Conservation (phyloP, 495 filamentous ascomycete genomes). For the Extremus antarcticus region DNA sequence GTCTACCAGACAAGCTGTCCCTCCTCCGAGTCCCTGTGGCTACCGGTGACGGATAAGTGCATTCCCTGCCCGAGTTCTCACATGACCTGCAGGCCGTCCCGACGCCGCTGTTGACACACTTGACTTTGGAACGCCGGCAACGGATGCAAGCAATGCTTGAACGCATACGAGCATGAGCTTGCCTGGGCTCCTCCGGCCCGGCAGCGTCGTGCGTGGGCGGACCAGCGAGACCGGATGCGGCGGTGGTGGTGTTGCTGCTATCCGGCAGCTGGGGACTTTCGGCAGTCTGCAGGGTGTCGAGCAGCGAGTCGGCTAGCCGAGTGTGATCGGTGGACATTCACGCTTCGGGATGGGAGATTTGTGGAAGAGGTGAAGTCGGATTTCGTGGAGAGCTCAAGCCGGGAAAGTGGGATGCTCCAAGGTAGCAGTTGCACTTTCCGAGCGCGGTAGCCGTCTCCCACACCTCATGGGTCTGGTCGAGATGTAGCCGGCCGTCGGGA, state of each 20-base stretch:
- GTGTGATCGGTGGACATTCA: conserved; percentile 2
- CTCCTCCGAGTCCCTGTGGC: conserved; percentile 32
- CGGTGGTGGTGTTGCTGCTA: conserved; percentile 1
- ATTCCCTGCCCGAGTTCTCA: conserved; percentile 62
- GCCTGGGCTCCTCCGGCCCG: conserved; percentile 17
- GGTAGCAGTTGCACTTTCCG: too few relatives aligned
- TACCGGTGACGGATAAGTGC: conserved; percentile 59
- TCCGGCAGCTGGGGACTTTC: not conserved
- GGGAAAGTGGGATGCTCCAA: too few relatives aligned
- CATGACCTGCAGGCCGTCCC: conserved; percentile 68
- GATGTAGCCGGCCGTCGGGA: not conserved
- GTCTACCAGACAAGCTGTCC: conserved; percentile 26
- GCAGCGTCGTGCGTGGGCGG: conserved; percentile 1
- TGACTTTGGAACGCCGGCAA: conserved; percentile 75
- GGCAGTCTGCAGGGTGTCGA: not conserved
- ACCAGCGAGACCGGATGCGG: not conserved
- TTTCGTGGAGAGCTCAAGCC: too few relatives aligned
- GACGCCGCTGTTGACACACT: conserved; percentile 69
- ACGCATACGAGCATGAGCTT: conserved; percentile 41
- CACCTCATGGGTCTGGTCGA: not conserved
- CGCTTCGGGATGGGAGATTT: not conserved
- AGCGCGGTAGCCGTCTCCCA: not conserved
- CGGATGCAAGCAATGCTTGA: conserved; percentile 71
- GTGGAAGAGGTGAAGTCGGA: not conserved
- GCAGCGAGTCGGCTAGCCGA: conserved; percentile 8